Base-by-base conservation (phyloP, 176 grass and related monocot genomes). In the Dactylis glomerata region DNA sequence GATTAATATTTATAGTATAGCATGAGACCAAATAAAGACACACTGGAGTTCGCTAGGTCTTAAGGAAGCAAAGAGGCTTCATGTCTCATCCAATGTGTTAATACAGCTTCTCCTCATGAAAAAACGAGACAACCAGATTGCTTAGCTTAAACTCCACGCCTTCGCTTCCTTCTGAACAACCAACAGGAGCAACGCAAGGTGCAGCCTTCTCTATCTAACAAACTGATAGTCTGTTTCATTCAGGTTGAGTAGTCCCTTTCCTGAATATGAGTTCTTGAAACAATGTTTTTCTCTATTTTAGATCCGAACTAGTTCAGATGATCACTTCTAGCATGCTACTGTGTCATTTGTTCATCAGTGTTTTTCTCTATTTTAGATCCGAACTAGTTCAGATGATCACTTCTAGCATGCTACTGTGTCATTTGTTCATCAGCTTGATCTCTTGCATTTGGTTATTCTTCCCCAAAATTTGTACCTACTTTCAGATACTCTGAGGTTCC, bases 41-140 rank as follows among this genome's bases (percentile, higher is more conserved):
- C 81, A 87, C 50, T 80, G 80, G 56, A 86, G 84, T 84, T 86
- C 85, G 85, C 85, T 90, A 77, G 83, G 86, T 82, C 65, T 59
- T 37, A 27, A 86, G 81, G 82, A 86, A 86, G 73, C 88, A 90
- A 90, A 85, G 83, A 78, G 83, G 78, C 85, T 93, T 90, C 64
- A 63, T 90, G 84, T 77, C 83, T 78, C 88, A 82, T 84, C 81
- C 82, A 85, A 80, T 70, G 74, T 73, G 51, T 80, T 47, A 82
- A 51, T 55, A 80, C 76, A 86, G 79, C 83, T 88, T 85, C 76
- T 82, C 91, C 78, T 64, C 81, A 88, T 63, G 51, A 87, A 93
- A 86, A 38, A 50, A 82, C 32, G 86, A 76, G 75, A 57, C 34
- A 85, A 77, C 82, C 52, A 82, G 41, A 85, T 87, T 81, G 77